phyloP scores from a whole-genome alignment of 2,329 filamentous ascomycete genomes.

The Sarocladium kiliense region DNA sequence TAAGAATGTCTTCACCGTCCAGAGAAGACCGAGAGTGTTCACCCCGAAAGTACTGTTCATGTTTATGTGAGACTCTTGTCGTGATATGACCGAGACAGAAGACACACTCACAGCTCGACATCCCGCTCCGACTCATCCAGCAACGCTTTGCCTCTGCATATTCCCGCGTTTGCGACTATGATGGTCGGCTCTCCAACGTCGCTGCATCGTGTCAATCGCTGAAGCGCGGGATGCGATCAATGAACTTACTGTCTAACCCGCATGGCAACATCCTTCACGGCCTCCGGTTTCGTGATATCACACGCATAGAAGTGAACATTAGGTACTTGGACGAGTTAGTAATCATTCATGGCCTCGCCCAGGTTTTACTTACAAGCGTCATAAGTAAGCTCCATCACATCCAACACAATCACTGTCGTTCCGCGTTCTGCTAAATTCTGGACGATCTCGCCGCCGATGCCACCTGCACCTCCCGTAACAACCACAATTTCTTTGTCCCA shows the following conservation, averaged over 20 bases:
- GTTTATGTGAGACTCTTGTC: conserved; percentile 40
- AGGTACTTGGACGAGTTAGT: conserved; percentile 13
- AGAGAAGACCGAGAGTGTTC: conserved; percentile 64
- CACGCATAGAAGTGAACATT: conserved; percentile 64
- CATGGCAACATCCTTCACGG: conserved; percentile 46
- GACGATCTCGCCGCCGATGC: conserved; percentile 65
- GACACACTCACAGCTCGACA: background rate
- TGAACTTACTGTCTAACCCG: conserved; percentile 30
- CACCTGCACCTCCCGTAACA: conserved; percentile 69
- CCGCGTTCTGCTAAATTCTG: conserved; percentile 57
- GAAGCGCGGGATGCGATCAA: background rate
- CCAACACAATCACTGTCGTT: conserved; percentile 66
- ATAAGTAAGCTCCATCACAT: conserved; percentile 60
- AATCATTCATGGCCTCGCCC: background rate
- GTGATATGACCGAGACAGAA: background rate
- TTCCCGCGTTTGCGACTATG: conserved; percentile 68
- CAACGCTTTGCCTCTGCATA: conserved; percentile 58
- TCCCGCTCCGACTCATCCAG: conserved; percentile 36
- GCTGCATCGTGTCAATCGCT: conserved; percentile 20
- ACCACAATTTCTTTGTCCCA: conserved; percentile 68
- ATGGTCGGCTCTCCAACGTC: conserved; percentile 61
- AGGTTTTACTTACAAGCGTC: conserved; percentile 34
- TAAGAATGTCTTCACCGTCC: conserved; percentile 60
- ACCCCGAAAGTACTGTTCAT: conserved; percentile 66
- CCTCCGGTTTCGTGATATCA: conserved; percentile 58